Evolutionary conservation across 129 eudicot genomes (phyloP).

Genomic region (Pittosporum tobira): DNA sequence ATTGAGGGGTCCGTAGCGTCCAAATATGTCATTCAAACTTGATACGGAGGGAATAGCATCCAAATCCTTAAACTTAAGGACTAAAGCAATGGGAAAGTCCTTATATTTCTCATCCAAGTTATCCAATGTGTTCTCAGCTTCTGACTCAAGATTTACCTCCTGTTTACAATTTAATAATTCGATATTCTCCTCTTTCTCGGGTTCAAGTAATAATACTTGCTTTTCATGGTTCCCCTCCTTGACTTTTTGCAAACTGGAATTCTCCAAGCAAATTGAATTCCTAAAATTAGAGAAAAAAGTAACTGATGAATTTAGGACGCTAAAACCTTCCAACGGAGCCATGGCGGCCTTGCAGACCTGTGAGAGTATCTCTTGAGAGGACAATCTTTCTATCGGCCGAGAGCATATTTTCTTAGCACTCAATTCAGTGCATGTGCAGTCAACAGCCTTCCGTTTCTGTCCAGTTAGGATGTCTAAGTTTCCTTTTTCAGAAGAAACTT

Average conservation of each 20-base stretch:
- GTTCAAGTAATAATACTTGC: slow-evolving; percentile 19
- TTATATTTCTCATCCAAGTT: slow-evolving; percentile 7
- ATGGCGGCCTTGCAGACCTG: slow-evolving; percentile 33
- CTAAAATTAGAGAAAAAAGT: slow-evolving; percentile 33
- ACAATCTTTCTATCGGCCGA: slow-evolving; percentile 5
- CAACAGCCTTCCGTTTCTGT: slow-evolving; percentile 22
- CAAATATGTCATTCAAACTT: slow-evolving; percentile 50
- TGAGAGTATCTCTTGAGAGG: slow-evolving; percentile 32
- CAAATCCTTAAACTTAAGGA: slow-evolving; percentile 43
- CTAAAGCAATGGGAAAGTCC: slow-evolving; percentile 38
- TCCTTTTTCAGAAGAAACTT: slow-evolving; percentile 13
- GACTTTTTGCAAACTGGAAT: not conserved
- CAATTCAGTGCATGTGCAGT: slow-evolving; percentile 7
- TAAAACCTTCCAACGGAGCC: slow-evolving; percentile 32
- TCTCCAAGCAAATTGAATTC: slow-evolving; percentile 26
- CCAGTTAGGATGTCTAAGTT: slow-evolving; percentile 19
- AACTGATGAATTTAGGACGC: slow-evolving; percentile 17
- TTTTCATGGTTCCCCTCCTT: slow-evolving; percentile 15
- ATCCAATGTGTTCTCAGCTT: slow-evolving; percentile 5
- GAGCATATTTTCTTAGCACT: not conserved
- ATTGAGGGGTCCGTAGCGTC: slow-evolving; percentile 41
- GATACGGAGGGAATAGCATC: slow-evolving; percentile 47
- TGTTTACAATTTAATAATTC: not conserved
- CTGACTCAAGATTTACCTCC: slow-evolving; percentile 4
- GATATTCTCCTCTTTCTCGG: not conserved